A percentile compares a stretch with the other conserved stretches of the same genome.
Evolutionary conservation across 2,329 filamentous ascomycete species (phyloP).

Genomic region (Ceratocystis colombiana): DNA sequence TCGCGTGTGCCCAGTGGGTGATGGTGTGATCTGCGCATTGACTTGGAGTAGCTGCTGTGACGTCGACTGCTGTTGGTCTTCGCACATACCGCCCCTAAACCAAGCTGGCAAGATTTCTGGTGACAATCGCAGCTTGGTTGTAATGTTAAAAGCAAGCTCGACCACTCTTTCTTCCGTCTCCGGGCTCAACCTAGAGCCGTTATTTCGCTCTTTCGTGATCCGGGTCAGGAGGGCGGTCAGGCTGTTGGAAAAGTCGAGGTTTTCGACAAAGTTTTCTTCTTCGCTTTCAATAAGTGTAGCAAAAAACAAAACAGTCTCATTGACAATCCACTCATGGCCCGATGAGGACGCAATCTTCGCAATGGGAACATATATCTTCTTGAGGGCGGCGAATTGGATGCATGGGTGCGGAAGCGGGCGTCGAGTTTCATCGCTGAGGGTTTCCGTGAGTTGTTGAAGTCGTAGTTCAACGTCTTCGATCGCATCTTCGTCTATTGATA

Average conservation of each 20-base stretch:
- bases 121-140: slow-evolving; percentile 86
- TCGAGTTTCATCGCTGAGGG: slow-evolving; percentile 81
- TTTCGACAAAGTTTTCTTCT: slow-evolving; percentile 88
- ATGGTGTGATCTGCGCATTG: not conserved
- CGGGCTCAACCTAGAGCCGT: slow-evolving; percentile 60
- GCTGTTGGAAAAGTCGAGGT: slow-evolving; percentile 71
- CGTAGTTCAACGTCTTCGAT: slow-evolving; percentile 53
- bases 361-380: slow-evolving; percentile 81
- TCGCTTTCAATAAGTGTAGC: slow-evolving; percentile 90
- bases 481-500: slow-evolving; percentile 50
- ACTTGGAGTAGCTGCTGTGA: slow-evolving; percentile 25
- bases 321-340: slow-evolving; percentile 75
- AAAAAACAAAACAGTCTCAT: slow-evolving; percentile 76
- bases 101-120: slow-evolving; percentile 79
- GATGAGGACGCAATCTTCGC: slow-evolving; percentile 80
- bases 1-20: slow-evolving; percentile 26
- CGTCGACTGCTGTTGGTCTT: slow-evolving; percentile 17
- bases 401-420: slow-evolving; percentile 84
- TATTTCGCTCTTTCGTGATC: slow-evolving; percentile 54
- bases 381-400: slow-evolving; percentile 72
- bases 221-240: slow-evolving; percentile 76
- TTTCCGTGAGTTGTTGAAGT: slow-evolving; percentile 54
- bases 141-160: slow-evolving; percentile 89
- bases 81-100: slow-evolving; percentile 58
- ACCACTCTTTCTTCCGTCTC: slow-evolving; percentile 84